These are phyloP conservation scores for Arctium lappa DNA, from an alignment of 129 eudicot species.

Conservation along the genomic window DNA sequence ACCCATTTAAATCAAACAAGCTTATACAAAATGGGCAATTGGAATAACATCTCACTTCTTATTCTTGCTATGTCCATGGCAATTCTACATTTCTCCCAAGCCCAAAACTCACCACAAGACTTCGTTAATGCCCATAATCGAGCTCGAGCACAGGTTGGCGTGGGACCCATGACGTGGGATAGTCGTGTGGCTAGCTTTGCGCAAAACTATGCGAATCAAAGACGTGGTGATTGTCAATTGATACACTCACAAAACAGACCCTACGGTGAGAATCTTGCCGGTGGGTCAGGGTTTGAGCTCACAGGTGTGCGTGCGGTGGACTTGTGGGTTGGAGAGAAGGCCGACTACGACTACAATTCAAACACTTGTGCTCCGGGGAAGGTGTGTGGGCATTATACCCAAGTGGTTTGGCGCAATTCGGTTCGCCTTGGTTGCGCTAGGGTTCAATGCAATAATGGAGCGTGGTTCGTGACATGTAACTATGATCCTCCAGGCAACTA, in stretches of 20 bases:
- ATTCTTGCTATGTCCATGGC: background rate
- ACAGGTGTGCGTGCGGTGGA: constrained; percentile 23
- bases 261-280: background rate
- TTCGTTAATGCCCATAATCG: constrained; percentile 12
- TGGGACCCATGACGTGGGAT: constrained; percentile 1
- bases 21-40: background rate
- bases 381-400: constrained; percentile 48
- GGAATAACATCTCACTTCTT: background rate
- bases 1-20: background rate
- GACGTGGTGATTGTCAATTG: background rate
- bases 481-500: constrained; percentile 36
- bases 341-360: constrained; percentile 21
- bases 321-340: constrained; percentile 42
- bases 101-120: constrained; percentile 24
- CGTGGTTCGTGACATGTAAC: constrained; percentile 34
- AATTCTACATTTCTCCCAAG: background rate
- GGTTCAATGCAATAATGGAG: constrained; percentile 34
- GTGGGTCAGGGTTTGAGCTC: constrained; percentile 7
- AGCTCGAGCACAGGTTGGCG: constrained; percentile 12
- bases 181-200: background rate
- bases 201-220: background rate
- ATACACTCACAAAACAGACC: background rate
- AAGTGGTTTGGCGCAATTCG: constrained; percentile 49
- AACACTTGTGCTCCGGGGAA: constrained; percentile 34
- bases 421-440: constrained; percentile 44